phyloP scores from a whole-genome alignment of 176 grass and related monocot species.

The Chrysopogon serrulatus region DNA sequence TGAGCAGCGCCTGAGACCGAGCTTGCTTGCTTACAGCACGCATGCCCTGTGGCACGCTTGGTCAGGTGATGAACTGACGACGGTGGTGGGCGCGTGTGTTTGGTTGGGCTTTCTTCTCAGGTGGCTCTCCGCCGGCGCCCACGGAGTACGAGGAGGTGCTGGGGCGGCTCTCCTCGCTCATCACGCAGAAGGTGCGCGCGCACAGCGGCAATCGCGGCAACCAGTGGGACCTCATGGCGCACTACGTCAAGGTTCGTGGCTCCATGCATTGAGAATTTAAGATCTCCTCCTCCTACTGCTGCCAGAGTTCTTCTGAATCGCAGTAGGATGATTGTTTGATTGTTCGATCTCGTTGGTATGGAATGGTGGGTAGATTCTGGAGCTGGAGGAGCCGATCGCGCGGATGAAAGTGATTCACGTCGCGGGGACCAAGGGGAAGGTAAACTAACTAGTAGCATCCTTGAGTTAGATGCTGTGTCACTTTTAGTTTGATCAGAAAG shows the following conservation, averaged over 20 bases:
- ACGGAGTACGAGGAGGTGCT: constrained; percentile 74
- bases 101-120: not conserved
- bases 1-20: not conserved
- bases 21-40: not conserved
- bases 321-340: not conserved
- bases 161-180: constrained; percentile 70
- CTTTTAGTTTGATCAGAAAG: not conserved
- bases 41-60: not conserved
- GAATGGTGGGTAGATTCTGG: constrained; percentile 37
- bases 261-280: not conserved
- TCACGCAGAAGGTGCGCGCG: constrained; percentile 69
- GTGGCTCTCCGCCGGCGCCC: not conserved
- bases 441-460: not conserved
- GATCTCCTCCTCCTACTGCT: not conserved
- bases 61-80: not conserved
- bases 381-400: constrained; percentile 62
- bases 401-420: constrained; percentile 85
- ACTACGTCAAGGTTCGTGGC: constrained; percentile 63
- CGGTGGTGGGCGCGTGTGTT: not conserved
- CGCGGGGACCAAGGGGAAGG: constrained; percentile 95
- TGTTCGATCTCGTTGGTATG: not conserved
- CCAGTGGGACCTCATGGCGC: constrained; percentile 74
- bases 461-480: not conserved
- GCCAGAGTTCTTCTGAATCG: not conserved
- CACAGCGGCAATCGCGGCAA: constrained; percentile 67